A percentile compares a stretch with the other conserved stretches of the same genome.
These are phyloP conservation scores for Micromonas commoda DNA, from an alignment of 139 green algal genomes.

Conservation along the genomic window DNA sequence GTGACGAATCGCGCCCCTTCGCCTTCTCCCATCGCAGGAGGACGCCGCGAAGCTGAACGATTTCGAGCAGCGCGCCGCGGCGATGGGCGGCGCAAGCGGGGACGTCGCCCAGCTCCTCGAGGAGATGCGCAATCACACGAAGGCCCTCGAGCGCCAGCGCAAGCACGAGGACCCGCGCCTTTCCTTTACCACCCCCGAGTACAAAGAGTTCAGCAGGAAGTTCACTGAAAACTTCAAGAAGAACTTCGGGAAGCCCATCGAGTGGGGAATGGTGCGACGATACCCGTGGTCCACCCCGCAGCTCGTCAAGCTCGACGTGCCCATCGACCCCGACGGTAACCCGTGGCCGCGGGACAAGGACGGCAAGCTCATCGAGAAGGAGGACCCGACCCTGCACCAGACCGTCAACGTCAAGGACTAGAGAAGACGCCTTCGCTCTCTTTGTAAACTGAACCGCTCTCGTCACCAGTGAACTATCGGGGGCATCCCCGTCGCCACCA, in stretches of 20 bases:
- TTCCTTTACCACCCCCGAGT: constrained; percentile 88
- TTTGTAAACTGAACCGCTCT: too few species aligned
- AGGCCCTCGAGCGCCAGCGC: constrained; percentile 78
- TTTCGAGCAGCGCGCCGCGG: constrained; percentile 63
- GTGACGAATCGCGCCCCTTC: too few species aligned
- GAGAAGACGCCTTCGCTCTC: too few species aligned
- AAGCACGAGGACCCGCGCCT: constrained; percentile 82
- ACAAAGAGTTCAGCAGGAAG: constrained; percentile 78
- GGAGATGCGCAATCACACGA: constrained; percentile 78
- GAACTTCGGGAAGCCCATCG: constrained; percentile 83
- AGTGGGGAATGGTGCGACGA: constrained; percentile 84
- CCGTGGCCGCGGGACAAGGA: constrained; percentile 59
- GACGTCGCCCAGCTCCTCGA: constrained; percentile 52
- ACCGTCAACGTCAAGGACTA: too few species aligned
- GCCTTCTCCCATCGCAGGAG: too few species aligned
- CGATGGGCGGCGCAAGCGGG: constrained; percentile 60
- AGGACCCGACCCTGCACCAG: not conserved
- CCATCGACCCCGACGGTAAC: constrained; percentile 66
- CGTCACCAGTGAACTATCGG: too few species aligned
- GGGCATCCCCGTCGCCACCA: too few species aligned
- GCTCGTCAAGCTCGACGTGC: constrained; percentile 33
- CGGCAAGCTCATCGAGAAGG: constrained; percentile 51
- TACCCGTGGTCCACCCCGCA: constrained; percentile 39
- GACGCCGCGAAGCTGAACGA: constrained; percentile 44
- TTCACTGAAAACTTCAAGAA: constrained; percentile 92